Percentiles rank a stretch among this genome's conserved stretches.
Evolutionary conservation across 805 yeast genomes (phyloP).

Genomic region (Danielia reshetovae): DNA sequence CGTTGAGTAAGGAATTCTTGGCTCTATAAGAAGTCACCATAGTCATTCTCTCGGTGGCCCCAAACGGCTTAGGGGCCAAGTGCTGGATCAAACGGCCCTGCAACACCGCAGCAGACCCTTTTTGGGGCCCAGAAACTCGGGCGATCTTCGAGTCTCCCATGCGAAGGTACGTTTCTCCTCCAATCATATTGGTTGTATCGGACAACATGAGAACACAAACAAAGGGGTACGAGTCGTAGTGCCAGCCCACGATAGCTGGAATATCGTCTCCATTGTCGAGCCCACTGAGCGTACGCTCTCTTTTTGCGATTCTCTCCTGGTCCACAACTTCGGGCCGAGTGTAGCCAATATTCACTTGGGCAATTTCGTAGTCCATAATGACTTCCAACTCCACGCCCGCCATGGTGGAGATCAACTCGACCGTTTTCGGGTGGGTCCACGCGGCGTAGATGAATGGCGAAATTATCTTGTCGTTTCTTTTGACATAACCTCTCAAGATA

Average conservation of each 20-base stretch:
- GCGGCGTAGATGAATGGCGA: conserved; percentile 53
- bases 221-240: conserved; percentile 58
- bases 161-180: conserved; percentile 56
- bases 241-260: conserved; percentile 62
- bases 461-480: conserved; percentile 23
- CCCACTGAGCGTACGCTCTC: conserved; percentile 10
- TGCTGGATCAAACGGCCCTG: conserved; percentile 19
- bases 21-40: conserved; percentile 41
- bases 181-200: conserved; percentile 55
- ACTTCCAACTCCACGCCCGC: conserved; percentile 55
- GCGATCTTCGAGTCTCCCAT: conserved; percentile 31
- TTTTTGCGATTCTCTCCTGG: conserved; percentile 20
- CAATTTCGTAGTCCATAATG: conserved; percentile 57
- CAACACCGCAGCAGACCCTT: conserved; percentile 17
- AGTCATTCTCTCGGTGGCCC: conserved; percentile 35
- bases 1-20: conserved; percentile 24
- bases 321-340: conserved; percentile 33
- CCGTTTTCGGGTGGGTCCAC: conserved; percentile 56
- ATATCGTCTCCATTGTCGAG: conserved; percentile 32
- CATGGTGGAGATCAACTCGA: conserved; percentile 51
- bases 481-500: conserved; percentile 48
- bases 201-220: conserved; percentile 63
- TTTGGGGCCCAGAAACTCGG: conserved; percentile 14
- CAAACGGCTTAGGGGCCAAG: conserved; percentile 26
- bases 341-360: conserved; percentile 48